Evolutionary conservation across 2,329 filamentous ascomycete genomes (phyloP), one percentile per base, ranked within the genome.

Genomic region (Nectriaceae sp.): DNA sequence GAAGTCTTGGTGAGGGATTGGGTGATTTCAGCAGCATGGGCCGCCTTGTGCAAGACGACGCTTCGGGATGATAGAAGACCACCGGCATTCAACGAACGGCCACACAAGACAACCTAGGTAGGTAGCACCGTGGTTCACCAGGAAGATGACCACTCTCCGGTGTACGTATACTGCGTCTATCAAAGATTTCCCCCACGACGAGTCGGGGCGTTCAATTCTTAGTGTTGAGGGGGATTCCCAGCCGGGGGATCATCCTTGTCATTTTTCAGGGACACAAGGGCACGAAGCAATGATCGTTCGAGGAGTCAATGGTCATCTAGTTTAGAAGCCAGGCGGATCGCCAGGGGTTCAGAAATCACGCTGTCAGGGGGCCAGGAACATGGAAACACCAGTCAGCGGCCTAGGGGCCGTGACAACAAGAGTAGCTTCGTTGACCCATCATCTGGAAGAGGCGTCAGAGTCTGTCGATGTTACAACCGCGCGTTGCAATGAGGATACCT

Each of bases 351-450:
- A n/a, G n/a, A n/a, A 36, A 44, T 42, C 31, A 48, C 40, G 29
- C 31, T 31, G 40, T 22, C 53, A 55, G 43, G 50, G 53, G 50
- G 21, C 39, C 26, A 43, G n/a, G n/a, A n/a, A n/a, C n/a, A n/a
- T n/a, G n/a, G n/a, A n/a, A n/a, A n/a, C n/a, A n/a, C n/a, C n/a
- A n/a, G n/a, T n/a, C n/a, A n/a, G n/a, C n/a, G n/a, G n/a, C n/a
- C n/a, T n/a, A n/a, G n/a, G n/a, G n/a, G n/a, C n/a, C n/a, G n/a
- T n/a, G n/a, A n/a, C n/a, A n/a, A n/a, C n/a, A n/a, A n/a, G n/a
- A n/a, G n/a, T n/a, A n/a, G n/a, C n/a, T n/a, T n/a, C n/a, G n/a
- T n/a, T n/a, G n/a, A n/a, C n/a, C n/a, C n/a, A n/a, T n/a, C n/a
- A n/a, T n/a, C n/a, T n/a, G n/a, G n/a, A n/a, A n/a, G n/a, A n/a